Evolutionary conservation across 2,329 filamentous ascomycete species (phyloP).

Genomic region (Trichoderma hamatum): DNA sequence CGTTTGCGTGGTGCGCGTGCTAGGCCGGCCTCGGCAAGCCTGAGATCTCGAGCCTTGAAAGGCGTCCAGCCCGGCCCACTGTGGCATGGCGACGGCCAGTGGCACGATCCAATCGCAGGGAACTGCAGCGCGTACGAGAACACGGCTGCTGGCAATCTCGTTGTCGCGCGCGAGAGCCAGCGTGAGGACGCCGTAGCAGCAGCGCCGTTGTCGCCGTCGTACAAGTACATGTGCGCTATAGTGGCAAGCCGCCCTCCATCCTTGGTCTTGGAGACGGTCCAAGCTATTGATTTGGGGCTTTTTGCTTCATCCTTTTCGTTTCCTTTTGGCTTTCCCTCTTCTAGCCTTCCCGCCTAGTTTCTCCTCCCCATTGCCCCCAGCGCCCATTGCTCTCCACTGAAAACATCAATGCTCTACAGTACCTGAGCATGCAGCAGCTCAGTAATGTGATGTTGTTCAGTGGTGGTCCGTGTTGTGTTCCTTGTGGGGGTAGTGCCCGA

Average conservation of each 20-base stretch:
- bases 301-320: neutral
- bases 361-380: neutral
- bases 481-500: slow-evolving; percentile 1
- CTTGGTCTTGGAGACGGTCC: neutral
- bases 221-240: neutral
- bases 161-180: neutral
- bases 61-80: slow-evolving; percentile 10
- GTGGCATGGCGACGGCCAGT: slow-evolving; percentile 8
- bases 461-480: neutral
- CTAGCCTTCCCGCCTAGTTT: neutral
- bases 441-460: neutral
- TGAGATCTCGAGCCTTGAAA: slow-evolving; percentile 9
- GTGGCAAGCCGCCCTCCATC: neutral
- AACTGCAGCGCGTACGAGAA: neutral
- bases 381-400: neutral
- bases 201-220: neutral
- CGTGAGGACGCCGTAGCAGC: neutral
- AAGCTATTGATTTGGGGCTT: neutral
- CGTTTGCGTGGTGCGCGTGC: slow-evolving; percentile 10
- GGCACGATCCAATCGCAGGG: neutral
- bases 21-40: slow-evolving; percentile 22
- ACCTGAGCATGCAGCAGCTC: neutral
- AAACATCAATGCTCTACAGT: too few relatives aligned
- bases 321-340: neutral
- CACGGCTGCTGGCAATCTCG: neutral